Evolutionary conservation across 768 basidiomycete genomes (phyloP).

Genomic region (Leucocoprinus sp.): DNA sequence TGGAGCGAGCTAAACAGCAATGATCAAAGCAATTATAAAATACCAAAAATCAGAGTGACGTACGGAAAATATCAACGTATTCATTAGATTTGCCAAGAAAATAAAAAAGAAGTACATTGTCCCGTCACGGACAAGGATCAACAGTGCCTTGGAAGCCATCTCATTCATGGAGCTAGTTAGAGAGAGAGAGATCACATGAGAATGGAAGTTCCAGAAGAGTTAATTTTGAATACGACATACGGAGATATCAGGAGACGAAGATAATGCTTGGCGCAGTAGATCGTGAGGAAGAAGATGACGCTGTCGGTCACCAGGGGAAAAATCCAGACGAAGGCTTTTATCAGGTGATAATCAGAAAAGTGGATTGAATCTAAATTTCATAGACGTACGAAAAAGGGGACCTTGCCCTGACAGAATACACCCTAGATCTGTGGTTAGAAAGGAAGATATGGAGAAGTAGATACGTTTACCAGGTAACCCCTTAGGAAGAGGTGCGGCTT

Average conservation of each 20-base stretch:
- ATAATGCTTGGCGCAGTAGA: constrained; percentile 14
- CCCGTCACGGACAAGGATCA: constrained; percentile 21
- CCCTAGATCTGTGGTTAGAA: constrained; percentile 11
- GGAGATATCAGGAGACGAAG: not conserved
- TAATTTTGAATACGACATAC: not conserved
- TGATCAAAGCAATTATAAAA: not conserved
- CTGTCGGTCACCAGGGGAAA: constrained; percentile 18
- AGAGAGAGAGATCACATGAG: too few relatives aligned
- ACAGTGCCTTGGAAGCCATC: constrained; percentile 15
- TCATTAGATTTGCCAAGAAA: constrained; percentile 20
- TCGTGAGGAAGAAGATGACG: constrained; percentile 15
- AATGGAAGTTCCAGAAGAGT: not conserved
- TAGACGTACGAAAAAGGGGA: constrained; percentile 18
- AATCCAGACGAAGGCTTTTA: constrained; percentile 20
- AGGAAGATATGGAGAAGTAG: not conserved
- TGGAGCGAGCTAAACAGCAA: constrained; percentile 14
- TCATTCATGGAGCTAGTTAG: constrained; percentile 4
- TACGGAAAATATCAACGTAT: constrained; percentile 21
- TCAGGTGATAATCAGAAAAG: too few relatives aligned
- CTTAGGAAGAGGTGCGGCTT: constrained; percentile 20
- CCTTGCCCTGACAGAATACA: constrained; percentile 20
- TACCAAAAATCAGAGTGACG: constrained; percentile 3
- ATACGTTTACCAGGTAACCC: constrained; percentile 16
- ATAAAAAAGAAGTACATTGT: constrained; percentile 21
- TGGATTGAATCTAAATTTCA: too few relatives aligned